phyloP scores from a whole-genome alignment of 2,329 filamentous ascomycete genomes.

The Curvularia sp. region DNA sequence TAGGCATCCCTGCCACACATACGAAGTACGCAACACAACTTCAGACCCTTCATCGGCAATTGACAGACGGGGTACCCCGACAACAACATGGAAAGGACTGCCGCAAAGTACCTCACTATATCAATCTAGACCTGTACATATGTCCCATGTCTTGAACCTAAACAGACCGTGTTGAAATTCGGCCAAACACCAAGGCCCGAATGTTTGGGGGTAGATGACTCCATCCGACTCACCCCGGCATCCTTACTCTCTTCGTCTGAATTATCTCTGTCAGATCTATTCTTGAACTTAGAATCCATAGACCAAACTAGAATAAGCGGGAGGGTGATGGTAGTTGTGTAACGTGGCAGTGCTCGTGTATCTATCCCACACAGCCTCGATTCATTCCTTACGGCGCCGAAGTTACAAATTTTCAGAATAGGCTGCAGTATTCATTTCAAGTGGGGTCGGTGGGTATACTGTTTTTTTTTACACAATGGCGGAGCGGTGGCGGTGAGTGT shows the following conservation, averaged over 20 bases:
- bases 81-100: neutral
- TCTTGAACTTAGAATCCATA: neutral
- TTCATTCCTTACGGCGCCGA: conserved; percentile 1
- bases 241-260: neutral
- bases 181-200: neutral
- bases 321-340: neutral
- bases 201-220: neutral
- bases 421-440: neutral
- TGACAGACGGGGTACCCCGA: neutral
- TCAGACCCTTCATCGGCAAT: neutral
- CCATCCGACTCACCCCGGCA: neutral
- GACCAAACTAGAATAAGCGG: neutral
- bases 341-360: conserved; percentile 11
- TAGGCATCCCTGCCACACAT: neutral
- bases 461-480: neutral
- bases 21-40: neutral
- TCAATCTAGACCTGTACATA: neutral
- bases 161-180: neutral
- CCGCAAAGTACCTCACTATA: neutral
- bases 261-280: neutral
- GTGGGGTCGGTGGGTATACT: neutral
- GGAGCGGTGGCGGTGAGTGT: conserved; percentile 2
- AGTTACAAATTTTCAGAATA: neutral
- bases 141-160: neutral
- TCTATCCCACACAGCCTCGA: conserved; percentile 11